A percentile compares a stretch with the other conserved stretches of the same genome.
Evolutionary conservation across 2,329 filamentous ascomycete genomes (phyloP).

Genomic region (Aspergillus felis): DNA sequence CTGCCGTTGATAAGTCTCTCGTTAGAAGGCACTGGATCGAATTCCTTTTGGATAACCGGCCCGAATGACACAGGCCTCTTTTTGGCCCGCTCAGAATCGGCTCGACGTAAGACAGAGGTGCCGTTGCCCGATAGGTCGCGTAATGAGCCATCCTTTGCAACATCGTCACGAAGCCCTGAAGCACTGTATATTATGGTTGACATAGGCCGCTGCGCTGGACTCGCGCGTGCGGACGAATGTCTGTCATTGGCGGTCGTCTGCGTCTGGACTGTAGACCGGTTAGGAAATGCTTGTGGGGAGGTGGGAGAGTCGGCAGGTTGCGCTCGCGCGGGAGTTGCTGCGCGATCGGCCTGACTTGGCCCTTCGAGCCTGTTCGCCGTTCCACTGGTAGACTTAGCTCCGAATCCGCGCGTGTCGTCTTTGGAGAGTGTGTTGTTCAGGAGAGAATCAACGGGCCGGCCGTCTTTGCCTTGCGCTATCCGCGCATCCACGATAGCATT

Average conservation of each 20-base stretch:
- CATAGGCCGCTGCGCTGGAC: constrained; percentile 15
- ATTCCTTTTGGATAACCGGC: constrained; percentile 15
- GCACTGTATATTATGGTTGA: constrained; percentile 17
- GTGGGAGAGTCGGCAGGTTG: constrained; percentile 15
- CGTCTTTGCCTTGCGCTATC: constrained; percentile 6
- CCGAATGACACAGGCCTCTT: constrained; percentile 22
- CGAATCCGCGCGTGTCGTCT: neutral
- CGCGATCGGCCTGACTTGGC: constrained; percentile 17
- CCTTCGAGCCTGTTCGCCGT: constrained; percentile 3
- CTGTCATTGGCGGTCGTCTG: neutral
- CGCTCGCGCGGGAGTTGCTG: constrained; percentile 18
- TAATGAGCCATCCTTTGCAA: constrained; percentile 1
- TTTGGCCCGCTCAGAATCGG: constrained; percentile 7
- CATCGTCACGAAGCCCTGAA: constrained; percentile 8
- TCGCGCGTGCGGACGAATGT: constrained; percentile 8
- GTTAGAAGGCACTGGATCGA: constrained; percentile 4
- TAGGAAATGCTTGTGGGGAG: constrained; percentile 10
- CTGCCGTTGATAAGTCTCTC: constrained; percentile 6
- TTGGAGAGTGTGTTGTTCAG: neutral
- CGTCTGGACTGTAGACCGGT: neutral
- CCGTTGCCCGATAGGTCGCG: constrained; percentile 5
- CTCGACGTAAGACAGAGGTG: neutral
- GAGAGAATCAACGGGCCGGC: neutral
- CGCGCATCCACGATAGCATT: constrained; percentile 41
- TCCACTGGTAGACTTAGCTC: neutral